Evolutionary conservation across 306 rosid species (phyloP), one percentile per base, ranked within the genome.

Genomic region (Adenanthera pavonina): DNA sequence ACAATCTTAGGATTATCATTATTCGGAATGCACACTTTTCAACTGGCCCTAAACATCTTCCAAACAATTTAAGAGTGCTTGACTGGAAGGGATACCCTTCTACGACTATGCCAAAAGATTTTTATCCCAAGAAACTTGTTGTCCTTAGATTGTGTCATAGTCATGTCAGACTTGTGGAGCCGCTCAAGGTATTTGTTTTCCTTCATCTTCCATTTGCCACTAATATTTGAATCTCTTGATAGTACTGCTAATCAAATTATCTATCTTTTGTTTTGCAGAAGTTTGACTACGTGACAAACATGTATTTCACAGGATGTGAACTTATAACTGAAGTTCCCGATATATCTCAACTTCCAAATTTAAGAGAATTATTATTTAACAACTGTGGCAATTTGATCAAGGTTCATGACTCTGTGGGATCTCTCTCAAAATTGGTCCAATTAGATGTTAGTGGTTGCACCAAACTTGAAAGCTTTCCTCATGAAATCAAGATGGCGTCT

Each of bases 401-500:
- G 16, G 4, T 64, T 64, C 19, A 64, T 64, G 46, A 35, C 4
- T 33, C 44, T 4, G 44, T 64, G 25, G 71, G 47, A 36, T 15
- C 2, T 36, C 47, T 65, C 33, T 7, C 61, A 7, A 54, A n/a
- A 12, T 0, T 54, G 61, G 4, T 54, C 1, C 3, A 6, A 7
- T 54, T 54, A 54, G 12, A 54, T 54, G 61, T n/a, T n/a, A 19
- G 33, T n/a, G 33, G 33, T 1, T 30, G 67, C 8, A 12, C 41
- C 6, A 33, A 61, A 4, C 67, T 61, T 12, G 0, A 1, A 0
- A 61, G 1, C 6, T 61, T 61, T 61, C 40, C 40, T 3, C 41
- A 1, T 3, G 17, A 30, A 25, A 61, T 61, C 16, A 11, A 4
- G 2, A 25, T 84, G 57, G 76, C 74, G n/a, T 80, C 81, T 34